Conservation (phyloP, 371 early-diverging fungal species). For the Mortierella sp. region DNA sequence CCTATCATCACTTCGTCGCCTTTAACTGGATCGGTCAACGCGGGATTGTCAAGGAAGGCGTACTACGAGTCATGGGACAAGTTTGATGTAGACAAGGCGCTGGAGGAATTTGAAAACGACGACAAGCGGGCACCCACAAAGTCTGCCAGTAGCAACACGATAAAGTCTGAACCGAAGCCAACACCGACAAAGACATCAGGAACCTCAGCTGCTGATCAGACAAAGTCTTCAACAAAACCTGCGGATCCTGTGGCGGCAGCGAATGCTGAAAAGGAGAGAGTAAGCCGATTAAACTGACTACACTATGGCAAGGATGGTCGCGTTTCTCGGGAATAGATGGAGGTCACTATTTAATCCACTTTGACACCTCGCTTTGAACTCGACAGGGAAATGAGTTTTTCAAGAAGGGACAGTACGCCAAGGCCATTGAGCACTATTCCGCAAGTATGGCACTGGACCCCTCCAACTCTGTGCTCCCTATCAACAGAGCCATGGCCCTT, state of each 20-base stretch:
- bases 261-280: slow-evolving; percentile 74
- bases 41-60: slow-evolving; percentile 23
- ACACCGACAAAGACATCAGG: background rate
- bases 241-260: slow-evolving; percentile 1
- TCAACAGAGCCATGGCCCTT: slow-evolving; percentile 91
- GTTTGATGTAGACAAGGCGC: slow-evolving; percentile 59
- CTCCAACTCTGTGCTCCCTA: slow-evolving; percentile 68
- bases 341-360: background rate
- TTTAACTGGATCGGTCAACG: background rate
- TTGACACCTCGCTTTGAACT: background rate
- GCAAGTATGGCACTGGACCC: slow-evolving; percentile 79
- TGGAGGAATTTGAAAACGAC: slow-evolving; percentile 21
- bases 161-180: background rate
- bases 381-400: slow-evolving; percentile 85
- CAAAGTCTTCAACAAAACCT: background rate
- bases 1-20: background rate
- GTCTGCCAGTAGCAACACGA: slow-evolving; percentile 23
- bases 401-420: slow-evolving; percentile 74
- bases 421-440: slow-evolving; percentile 79
- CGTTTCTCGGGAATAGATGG: too few relatives aligned
- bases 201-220: background rate
- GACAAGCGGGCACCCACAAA: background rate
- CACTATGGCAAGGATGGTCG: too few relatives aligned
- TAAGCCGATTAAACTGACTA: slow-evolving; percentile 20
- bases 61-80: slow-evolving; percentile 67